Evolutionary conservation across 225 moss, liverwort and hornwort species (phyloP).

Genomic region (Pseudoscleropodium purum): DNA sequence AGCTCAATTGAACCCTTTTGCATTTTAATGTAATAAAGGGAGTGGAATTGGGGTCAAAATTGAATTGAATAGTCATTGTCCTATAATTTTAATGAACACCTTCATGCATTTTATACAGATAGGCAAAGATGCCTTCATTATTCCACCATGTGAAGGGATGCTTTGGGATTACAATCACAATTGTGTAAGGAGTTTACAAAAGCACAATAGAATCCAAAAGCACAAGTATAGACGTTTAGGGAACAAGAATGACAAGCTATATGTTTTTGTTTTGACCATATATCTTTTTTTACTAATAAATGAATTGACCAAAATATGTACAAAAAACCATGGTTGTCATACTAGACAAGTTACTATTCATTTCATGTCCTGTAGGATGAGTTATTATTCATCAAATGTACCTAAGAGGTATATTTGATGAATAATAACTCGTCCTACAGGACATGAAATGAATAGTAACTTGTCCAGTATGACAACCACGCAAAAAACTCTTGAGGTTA

Average conservation of each 20-base stretch:
- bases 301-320: background rate
- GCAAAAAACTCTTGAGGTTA: too few species aligned
- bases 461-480: too few species aligned
- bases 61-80: background rate
- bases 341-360: too few species aligned
- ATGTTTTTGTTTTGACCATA: background rate
- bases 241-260: background rate
- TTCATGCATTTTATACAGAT: rapidly evolving
- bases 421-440: too few species aligned
- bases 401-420: too few species aligned
- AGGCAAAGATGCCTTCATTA: background rate
- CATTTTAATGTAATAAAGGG: background rate
- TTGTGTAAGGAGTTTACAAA: background rate
- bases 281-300: background rate
- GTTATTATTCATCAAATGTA: too few species aligned
- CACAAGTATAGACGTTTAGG: rapidly evolving
- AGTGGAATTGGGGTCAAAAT: background rate
- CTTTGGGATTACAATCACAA: background rate
- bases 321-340: too few species aligned
- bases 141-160: rapidly evolving
- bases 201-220: background rate
- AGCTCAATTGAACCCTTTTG: background rate
- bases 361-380: too few species aligned
- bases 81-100: rapidly evolving
- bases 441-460: too few species aligned